These are phyloP conservation scores for Suillus subalutaceus DNA, from an alignment of 768 basidiomycete species.

Conservation along the genomic window DNA sequence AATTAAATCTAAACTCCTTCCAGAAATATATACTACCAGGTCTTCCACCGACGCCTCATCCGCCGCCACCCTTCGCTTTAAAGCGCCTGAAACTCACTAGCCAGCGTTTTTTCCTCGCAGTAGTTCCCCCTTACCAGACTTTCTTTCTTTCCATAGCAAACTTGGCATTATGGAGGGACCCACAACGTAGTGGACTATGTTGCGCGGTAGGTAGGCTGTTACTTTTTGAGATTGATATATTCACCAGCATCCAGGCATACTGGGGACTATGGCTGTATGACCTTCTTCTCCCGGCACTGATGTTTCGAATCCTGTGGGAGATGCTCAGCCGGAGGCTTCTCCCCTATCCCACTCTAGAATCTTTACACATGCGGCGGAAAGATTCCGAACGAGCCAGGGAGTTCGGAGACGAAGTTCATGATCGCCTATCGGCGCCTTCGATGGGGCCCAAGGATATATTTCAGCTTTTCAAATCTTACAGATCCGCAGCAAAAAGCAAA, in stretches of 20 bases:
- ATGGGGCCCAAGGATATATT: conserved; percentile 57
- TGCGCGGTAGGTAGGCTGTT: conserved; percentile 49
- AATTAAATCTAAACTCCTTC: conserved; percentile 13
- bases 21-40: conserved; percentile 48
- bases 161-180: conserved; percentile 61
- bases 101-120: conserved; percentile 58
- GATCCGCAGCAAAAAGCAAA: conserved; percentile 38
- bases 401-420: conserved; percentile 53
- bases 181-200: conserved; percentile 45
- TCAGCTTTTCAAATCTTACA: conserved; percentile 50
- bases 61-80: conserved; percentile 53
- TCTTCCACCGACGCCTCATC: conserved; percentile 45
- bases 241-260: conserved; percentile 44
- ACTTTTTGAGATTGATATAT: conserved; percentile 5
- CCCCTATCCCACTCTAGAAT: conserved; percentile 55
- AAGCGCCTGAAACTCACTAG: conserved; percentile 52
- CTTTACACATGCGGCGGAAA: conserved; percentile 54
- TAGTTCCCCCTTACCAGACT: conserved; percentile 51
- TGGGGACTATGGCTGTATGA: conserved; percentile 69
- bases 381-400: conserved; percentile 52
- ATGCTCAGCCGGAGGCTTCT: conserved; percentile 52
- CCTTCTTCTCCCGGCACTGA: conserved; percentile 53
- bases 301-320: conserved; percentile 49
- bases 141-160: conserved; percentile 41
- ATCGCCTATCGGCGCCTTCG: conserved; percentile 48